phyloP scores from a whole-genome alignment of 192 early-diverging fungal species.

The Chytriomyces confervae region DNA sequence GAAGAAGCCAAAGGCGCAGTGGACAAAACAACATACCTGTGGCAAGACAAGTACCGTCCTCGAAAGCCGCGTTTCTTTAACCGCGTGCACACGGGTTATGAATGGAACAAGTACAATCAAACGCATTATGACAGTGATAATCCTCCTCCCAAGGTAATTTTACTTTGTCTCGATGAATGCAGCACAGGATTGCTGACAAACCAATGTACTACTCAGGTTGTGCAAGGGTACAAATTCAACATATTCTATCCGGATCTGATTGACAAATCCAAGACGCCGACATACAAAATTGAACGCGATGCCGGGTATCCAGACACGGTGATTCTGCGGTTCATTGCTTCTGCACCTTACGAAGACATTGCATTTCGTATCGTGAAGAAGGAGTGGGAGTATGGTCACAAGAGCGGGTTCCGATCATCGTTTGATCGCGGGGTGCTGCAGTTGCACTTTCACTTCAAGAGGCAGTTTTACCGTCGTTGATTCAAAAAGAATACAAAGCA shows the following conservation, averaged over 20 bases:
- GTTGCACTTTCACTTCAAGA: conserved; percentile 58
- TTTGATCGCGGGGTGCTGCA: conserved; percentile 58
- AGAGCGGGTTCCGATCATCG: conserved; percentile 58
- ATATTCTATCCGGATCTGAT: conserved; percentile 98
- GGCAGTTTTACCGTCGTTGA: conserved; percentile 29
- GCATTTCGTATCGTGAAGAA: conserved; percentile 95
- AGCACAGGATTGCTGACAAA: not conserved
- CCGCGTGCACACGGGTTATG: conserved; percentile 95
- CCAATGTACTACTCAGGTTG: conserved; percentile 61
- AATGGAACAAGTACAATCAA: conserved; percentile 99
- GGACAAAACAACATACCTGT: conserved; percentile 51
- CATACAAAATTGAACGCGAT: conserved; percentile 80
- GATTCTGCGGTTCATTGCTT: conserved; percentile 88
- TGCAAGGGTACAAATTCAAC: conserved; percentile 98
- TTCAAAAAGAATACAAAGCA: not conserved
- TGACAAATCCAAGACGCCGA: conserved; percentile 89
- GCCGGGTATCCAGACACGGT: conserved; percentile 74
- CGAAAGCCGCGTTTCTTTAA: conserved; percentile 96
- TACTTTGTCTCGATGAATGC: not conserved
- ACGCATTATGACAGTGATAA: conserved; percentile 98
- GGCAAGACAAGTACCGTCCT: conserved; percentile 89
- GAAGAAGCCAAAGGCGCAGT: conserved; percentile 68
- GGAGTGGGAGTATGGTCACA: conserved; percentile 95
- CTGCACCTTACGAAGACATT: conserved; percentile 97
- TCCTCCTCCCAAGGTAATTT: conserved; percentile 85